Base-by-base conservation (phyloP, 2,329 filamentous ascomycete species). In the Acrocalymma vagum region DNA sequence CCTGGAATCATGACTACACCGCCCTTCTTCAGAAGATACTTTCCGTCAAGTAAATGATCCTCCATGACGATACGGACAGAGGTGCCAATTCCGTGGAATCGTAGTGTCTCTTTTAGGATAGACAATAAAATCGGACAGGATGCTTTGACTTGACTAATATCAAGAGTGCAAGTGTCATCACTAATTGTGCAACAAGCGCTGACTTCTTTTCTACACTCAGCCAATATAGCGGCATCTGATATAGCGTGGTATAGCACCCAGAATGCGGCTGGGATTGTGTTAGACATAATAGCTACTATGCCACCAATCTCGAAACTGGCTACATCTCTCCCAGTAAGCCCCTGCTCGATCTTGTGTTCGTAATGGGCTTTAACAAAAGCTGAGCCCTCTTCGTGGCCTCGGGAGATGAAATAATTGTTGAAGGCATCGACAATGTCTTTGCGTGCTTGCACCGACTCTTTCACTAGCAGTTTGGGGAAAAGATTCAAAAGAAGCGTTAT, bases 261-360 rank as follows among this genome's bases (percentile, higher is more conserved):
- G 53, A 75, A 75, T 0, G 60, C 42, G 1, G 69, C 34, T 0
- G 70, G 70, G 0, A 59, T 53, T 1, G 67, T 73, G 41, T 74
- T 76, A 4, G 60, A 54, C 1, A 76, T 37, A 6, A 72, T 41
- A 1, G 62, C 72, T 34, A 74, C 59, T 0, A 60, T 58, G 6
- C 57, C 53, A n/a, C 64, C 72, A n/a, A 70, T 57, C 42, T 75
- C 72, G 31, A 65, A 69, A 14, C 64, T 53, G 7, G 70, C 72
- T 3, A 69, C 69, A 38, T 74, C 71, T 22, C 51, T 45, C 1
- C 63, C 23, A 1, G 61, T 35, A 4, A 73, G 42, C 1, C 56
- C 53, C 28, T 67, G 49, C 9, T 63, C 49, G 0, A 50, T 38
- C 22, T 58, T 63, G 8, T 58, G 58, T 30, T 69, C 42, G 26